These are phyloP conservation scores for Naganishia onofrii DNA, from an alignment of 768 basidiomycete species.

Conservation along the genomic window DNA sequence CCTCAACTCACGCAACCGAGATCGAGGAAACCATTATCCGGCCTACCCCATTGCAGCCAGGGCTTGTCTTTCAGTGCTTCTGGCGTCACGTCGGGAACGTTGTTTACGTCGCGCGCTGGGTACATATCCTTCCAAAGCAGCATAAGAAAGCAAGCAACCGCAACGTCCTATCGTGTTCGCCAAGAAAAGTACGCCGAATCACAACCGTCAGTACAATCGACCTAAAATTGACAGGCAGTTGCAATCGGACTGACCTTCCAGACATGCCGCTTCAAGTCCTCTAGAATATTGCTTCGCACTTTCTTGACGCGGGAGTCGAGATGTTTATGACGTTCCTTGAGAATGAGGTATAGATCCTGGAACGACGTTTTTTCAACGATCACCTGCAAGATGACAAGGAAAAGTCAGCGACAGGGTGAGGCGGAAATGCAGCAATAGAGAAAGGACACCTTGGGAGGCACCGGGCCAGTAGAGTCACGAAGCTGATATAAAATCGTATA, in stretches of 20 bases:
- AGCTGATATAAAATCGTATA: slow-evolving; percentile 2
- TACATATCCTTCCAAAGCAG: slow-evolving; percentile 82
- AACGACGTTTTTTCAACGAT: slow-evolving; percentile 72
- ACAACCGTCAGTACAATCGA: background rate
- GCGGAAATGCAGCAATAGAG: background rate
- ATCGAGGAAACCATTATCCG: slow-evolving; percentile 81
- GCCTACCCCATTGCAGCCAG: slow-evolving; percentile 73
- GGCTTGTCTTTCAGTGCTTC: slow-evolving; percentile 52
- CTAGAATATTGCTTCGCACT: slow-evolving; percentile 38
- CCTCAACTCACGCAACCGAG: slow-evolving; percentile 63
- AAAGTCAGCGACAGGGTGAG: background rate
- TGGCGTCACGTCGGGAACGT: slow-evolving; percentile 26
- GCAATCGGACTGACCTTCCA: slow-evolving; percentile 44
- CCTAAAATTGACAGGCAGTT: background rate
- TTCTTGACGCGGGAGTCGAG: slow-evolving; percentile 53
- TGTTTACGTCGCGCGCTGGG: slow-evolving; percentile 29
- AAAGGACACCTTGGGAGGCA: background rate
- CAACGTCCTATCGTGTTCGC: slow-evolving; percentile 67
- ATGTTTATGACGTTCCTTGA: slow-evolving; percentile 80
- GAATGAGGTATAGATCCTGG: slow-evolving; percentile 82
- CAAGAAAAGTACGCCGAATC: background rate
- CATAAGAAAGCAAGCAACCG: slow-evolving; percentile 89
- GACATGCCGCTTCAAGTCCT: slow-evolving; percentile 51
- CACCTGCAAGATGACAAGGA: slow-evolving; percentile 48
- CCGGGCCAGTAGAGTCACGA: background rate